Evolutionary conservation across 1,284 basidiomycete species (phyloP), one percentile per base, ranked within the genome.

Genomic region (Stereum hirsutum): DNA sequence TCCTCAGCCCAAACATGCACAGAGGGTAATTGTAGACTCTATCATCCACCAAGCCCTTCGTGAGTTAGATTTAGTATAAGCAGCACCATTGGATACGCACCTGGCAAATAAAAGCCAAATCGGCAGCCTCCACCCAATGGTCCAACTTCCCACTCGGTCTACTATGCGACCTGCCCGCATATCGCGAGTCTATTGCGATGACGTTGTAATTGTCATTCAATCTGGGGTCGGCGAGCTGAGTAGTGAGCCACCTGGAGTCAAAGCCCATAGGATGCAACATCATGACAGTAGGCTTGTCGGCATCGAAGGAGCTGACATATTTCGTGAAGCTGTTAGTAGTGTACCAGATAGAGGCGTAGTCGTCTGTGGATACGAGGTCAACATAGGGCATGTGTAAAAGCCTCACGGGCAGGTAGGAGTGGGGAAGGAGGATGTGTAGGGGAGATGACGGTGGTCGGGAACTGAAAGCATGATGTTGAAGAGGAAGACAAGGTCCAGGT

Each of bases 101-200:
- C 59, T 78, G 70, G 51, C 75, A 74, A 39, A 74, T 77, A n/a
- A 74, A 68, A 2, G 80, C 84, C 30, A 88, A 52, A 63, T 88
- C 84, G 27, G 83, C 85, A 1, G 84, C 81, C 34, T 82, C 76
- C 3, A 85, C 81, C 74, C 82, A 88, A 41, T 71, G 72, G 57
- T 87, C 83, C 54, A 81, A 77, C 36, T 66, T 63, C 6, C 70
- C 73, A 40, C 62, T 75, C 5, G 71, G 72, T 42, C 74, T 66
- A 46, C 64, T 71, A 2, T 60, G 56, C 4, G 81, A 81, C 56
- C 63, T 69, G 15, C 84, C 84, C 14, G 68, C 66, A 12, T 71
- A 68, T 6, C 84, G 74, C 53, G 75, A 72, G 59, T 88, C 85
- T 55, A 88, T 80, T 6, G 81, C 78, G 48, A 88, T 75, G 20